Conservation (phyloP, 768 basidiomycete genomes). For the Suillus ampliporus region DNA sequence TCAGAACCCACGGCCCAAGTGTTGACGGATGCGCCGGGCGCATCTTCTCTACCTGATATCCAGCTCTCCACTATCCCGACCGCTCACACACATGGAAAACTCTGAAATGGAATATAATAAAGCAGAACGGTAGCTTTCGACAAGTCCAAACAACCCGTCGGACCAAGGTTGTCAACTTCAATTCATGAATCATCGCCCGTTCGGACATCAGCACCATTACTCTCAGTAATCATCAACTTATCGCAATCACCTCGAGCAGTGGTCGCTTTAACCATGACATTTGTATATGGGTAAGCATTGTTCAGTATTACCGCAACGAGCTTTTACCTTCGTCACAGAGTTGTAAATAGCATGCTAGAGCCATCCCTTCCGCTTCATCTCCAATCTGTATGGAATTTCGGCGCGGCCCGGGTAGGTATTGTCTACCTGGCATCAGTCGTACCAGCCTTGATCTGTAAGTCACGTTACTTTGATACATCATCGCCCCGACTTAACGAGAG, state of each 20-base stretch:
- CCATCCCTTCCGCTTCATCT: conserved; percentile 63
- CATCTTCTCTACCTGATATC: neutral
- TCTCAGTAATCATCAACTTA: conserved; percentile 48
- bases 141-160: neutral
- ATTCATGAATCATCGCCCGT: conserved; percentile 17
- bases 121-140: conserved; percentile 3
- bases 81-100: neutral
- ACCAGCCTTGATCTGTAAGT: conserved; percentile 68
- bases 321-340: conserved; percentile 35
- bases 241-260: conserved; percentile 55
- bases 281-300: conserved; percentile 57
- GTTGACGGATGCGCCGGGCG: neutral
- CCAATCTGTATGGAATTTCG: conserved; percentile 52
- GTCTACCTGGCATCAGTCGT: conserved; percentile 68
- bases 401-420: conserved; percentile 62
- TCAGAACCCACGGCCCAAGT: conserved; percentile 12
- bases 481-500: conserved; percentile 7
- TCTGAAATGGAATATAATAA: neutral
- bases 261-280: conserved; percentile 47
- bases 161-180: neutral
- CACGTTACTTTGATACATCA: neutral
- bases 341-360: conserved; percentile 56
- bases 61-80: neutral
- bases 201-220: conserved; percentile 41
- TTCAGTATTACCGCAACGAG: neutral